A percentile compares a stretch with the other conserved stretches of the same genome.
Conservation (phyloP, 495 filamentous ascomycete species). For the Penicillium macrosclerotiorum region DNA sequence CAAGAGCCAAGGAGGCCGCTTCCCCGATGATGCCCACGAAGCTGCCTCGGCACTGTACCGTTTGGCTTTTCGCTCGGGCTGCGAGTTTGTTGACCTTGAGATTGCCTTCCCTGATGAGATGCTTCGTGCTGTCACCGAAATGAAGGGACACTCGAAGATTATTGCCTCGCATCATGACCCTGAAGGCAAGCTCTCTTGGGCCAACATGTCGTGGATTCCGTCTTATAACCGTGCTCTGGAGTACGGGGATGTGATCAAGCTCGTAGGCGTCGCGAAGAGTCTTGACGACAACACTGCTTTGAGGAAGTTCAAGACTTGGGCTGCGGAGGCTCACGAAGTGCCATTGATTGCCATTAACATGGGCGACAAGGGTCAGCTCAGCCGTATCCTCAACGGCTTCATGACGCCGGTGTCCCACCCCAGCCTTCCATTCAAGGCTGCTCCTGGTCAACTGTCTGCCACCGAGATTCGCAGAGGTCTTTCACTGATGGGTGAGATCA, state of each 20-base stretch:
- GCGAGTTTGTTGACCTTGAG: constrained; percentile 93
- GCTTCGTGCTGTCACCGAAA: constrained; percentile 61
- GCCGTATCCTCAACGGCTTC: constrained; percentile 85
- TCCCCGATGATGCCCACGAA: constrained; percentile 73
- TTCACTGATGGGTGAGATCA: constrained; percentile 75
- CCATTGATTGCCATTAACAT: constrained; percentile 96
- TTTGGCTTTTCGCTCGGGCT: constrained; percentile 73
- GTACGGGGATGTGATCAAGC: constrained; percentile 90
- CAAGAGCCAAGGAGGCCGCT: constrained; percentile 79
- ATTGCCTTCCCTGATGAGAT: constrained; percentile 78
- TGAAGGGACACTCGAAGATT: constrained; percentile 73
- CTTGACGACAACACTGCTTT: constrained; percentile 86
- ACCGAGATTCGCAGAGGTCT: constrained; percentile 80
- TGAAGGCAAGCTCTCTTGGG: constrained; percentile 75
- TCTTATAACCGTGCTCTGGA: constrained; percentile 84
- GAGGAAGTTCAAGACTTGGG: constrained; percentile 76
- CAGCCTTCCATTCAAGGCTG: constrained; percentile 83
- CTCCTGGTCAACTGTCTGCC: constrained; percentile 90
- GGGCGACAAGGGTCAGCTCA: constrained; percentile 84
- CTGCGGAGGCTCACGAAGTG: constrained; percentile 64
- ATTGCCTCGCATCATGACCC: constrained; percentile 97
- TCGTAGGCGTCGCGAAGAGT: constrained; percentile 76
- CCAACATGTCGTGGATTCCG: constrained; percentile 80
- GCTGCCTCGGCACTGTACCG: constrained; percentile 71
- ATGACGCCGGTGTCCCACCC: constrained; percentile 96